Base-by-base conservation (phyloP, 805 yeast genomes). In the Vanderwaltozyma verrucispora region DNA sequence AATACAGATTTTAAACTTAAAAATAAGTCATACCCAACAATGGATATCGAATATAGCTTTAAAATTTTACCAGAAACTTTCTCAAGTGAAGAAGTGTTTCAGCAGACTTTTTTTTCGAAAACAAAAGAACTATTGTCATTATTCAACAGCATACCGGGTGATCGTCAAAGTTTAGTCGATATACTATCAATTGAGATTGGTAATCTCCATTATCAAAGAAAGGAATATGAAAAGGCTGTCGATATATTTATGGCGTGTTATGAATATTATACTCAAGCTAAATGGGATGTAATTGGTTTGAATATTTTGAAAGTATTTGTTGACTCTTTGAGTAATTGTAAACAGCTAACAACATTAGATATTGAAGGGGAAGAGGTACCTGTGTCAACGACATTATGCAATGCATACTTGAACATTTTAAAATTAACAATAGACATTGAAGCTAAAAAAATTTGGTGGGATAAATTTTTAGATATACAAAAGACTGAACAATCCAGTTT, bases 181-280 rank as follows among this genome's bases (percentile, higher is more conserved):
- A 65, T 79, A 4, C 64, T 92, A 13, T 77, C 88, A 1, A 74
- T 84, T 6, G 96, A 89, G 45, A 68, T 86, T 37, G 95, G 94
- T 0, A 53, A 81, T 10, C 58, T 86, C 14, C 77, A 80, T 41
- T 78, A 73, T 52, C 75, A 73, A 45, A 62, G 65, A 23, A 60
- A 69, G 3, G 68, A 81, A 25, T 80, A 74, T 47, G 67, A 68
- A 27, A 69, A 71, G 31, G 80, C 95, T 1, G 70, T 76, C 13
- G 62, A 70, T 5, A 74, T 83, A 3, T 63, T 89, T 11, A 74
- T 75, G 28, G 74, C 77, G 8, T 77, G 92, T 2, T 84, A 83
- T 33, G 75, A 72, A 28, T 75, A 75, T 38, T 87, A 82, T 50
- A 68, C 72, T 7, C 59, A 68, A 15, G 74, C 77, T 33, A 85